Percentiles rank a stretch among this genome's conserved stretches.
Evolutionary conservation across 768 basidiomycete genomes (phyloP).

Genomic region (Psilocybe cubensis): DNA sequence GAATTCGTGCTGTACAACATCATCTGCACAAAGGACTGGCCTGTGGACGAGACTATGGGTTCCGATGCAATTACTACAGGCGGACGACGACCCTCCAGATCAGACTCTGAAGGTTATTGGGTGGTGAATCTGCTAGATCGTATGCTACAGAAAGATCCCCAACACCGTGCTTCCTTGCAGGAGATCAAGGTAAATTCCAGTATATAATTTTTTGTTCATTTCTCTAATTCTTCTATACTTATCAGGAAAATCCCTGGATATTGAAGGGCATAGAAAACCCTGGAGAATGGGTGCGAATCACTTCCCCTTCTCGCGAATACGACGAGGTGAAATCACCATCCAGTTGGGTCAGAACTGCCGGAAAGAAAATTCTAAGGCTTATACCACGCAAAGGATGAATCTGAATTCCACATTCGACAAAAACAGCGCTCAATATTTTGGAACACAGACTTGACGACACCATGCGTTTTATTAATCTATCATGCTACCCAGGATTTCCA

Average conservation of each 20-base stretch:
- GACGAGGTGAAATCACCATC: conserved; percentile 2
- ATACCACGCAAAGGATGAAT: conserved; percentile 20
- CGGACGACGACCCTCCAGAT: conserved; percentile 35
- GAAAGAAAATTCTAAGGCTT: conserved; percentile 30
- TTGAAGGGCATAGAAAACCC: conserved; percentile 36
- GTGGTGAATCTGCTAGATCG: conserved; percentile 39
- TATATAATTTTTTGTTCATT: background rate
- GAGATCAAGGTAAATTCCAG: conserved; percentile 35
- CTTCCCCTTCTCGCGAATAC: conserved; percentile 25
- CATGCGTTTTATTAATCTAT: background rate
- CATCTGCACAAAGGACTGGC: conserved; percentile 47
- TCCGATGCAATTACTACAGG: conserved; percentile 37
- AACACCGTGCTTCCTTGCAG: conserved; percentile 30
- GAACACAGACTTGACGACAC: background rate
- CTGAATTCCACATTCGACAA: background rate
- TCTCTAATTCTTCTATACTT: background rate
- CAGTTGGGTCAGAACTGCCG: conserved; percentile 30
- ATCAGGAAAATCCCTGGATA: conserved; percentile 42
- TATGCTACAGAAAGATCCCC: conserved; percentile 46
- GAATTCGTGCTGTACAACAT: conserved; percentile 43
- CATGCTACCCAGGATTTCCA: background rate
- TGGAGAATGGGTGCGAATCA: conserved; percentile 38
- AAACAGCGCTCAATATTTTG: background rate
- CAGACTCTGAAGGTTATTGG: conserved; percentile 29
- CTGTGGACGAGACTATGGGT: conserved; percentile 40